Percentiles rank a stretch among this genome's conserved stretches.
Evolutionary conservation across 2,329 filamentous ascomycete species (phyloP).

Genomic region (Paraconiothyrium sp.): DNA sequence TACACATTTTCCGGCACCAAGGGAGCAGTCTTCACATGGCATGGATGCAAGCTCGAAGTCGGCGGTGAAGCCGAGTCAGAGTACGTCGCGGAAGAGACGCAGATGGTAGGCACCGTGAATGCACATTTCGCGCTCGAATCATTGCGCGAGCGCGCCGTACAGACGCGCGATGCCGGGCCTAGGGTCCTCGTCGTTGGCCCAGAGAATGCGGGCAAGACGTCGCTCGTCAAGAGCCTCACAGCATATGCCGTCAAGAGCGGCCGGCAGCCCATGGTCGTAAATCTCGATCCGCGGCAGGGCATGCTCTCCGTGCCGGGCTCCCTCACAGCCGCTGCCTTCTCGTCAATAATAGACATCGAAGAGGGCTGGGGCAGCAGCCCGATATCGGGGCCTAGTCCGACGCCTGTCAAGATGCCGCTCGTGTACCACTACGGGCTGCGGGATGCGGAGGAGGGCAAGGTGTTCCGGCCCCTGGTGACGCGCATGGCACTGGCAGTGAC

Average conservation of each 20-base stretch:
- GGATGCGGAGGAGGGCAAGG: slow-evolving; percentile 71
- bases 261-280: slow-evolving; percentile 81
- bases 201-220: slow-evolving; percentile 83
- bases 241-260: slow-evolving; percentile 80
- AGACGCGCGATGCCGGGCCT: slow-evolving; percentile 67
- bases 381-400: slow-evolving; percentile 85
- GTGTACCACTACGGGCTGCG: slow-evolving; percentile 87
- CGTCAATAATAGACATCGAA: slow-evolving; percentile 86
- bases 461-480: slow-evolving; percentile 79
- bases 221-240: slow-evolving; percentile 77
- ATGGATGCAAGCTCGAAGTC: slow-evolving; percentile 87
- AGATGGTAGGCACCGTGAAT: slow-evolving; percentile 82
- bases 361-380: slow-evolving; percentile 90
- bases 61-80: slow-evolving; percentile 74
- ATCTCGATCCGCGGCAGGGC: slow-evolving; percentile 80
- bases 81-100: slow-evolving; percentile 80
- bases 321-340: slow-evolving; percentile 85
- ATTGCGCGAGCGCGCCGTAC: slow-evolving; percentile 69
- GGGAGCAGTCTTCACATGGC: slow-evolving; percentile 90
- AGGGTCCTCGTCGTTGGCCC: slow-evolving; percentile 86
- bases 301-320: slow-evolving; percentile 71
- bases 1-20: slow-evolving; percentile 86
- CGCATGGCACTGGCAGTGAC: slow-evolving; percentile 81
- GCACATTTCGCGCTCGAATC: slow-evolving; percentile 86
- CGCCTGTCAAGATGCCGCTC: slow-evolving; percentile 90